phyloP scores from a whole-genome alignment of 495 filamentous ascomycete genomes.

The Aspergillus avenaceus region DNA sequence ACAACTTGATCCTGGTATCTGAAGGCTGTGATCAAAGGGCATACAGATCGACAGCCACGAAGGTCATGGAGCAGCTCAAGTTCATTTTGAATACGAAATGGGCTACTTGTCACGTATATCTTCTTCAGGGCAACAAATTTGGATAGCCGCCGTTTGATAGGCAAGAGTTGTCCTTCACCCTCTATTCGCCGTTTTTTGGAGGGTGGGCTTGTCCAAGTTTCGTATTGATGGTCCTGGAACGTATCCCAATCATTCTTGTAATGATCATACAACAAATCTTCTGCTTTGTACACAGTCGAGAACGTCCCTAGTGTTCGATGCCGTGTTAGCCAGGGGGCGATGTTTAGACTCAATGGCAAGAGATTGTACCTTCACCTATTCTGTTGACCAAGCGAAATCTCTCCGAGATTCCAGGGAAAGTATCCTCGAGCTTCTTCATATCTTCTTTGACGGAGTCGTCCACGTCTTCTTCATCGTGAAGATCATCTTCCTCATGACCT shows the following conservation, averaged over 20 bases:
- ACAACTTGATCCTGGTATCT: slow-evolving; percentile 91
- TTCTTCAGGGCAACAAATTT: slow-evolving; percentile 97
- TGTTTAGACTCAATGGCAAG: too few species aligned
- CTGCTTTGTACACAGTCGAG: slow-evolving; percentile 97
- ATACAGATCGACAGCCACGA: slow-evolving; percentile 74
- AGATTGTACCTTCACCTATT: slow-evolving; percentile 84
- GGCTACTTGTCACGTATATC: slow-evolving; percentile 96
- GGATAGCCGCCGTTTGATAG: slow-evolving; percentile 39
- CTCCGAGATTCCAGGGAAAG: slow-evolving; percentile 76
- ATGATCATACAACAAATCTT: slow-evolving; percentile 82
- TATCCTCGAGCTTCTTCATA: slow-evolving; percentile 77
- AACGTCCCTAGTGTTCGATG: slow-evolving; percentile 67
- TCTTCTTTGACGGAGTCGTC: slow-evolving; percentile 74
- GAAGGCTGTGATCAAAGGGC: slow-evolving; percentile 94
- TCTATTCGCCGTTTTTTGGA: slow-evolving; percentile 44
- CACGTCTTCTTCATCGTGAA: slow-evolving; percentile 51
- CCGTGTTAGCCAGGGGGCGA: slow-evolving; percentile 7
- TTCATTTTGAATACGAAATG: slow-evolving; percentile 90
- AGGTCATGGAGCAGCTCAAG: slow-evolving; percentile 93
- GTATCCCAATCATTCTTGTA: slow-evolving; percentile 88
- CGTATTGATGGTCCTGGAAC: slow-evolving; percentile 53
- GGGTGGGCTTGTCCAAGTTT: slow-evolving; percentile 57
- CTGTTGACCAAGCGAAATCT: slow-evolving; percentile 89
- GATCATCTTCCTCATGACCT: slow-evolving; percentile 45
- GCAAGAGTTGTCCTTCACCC: slow-evolving; percentile 17